phyloP scores from a whole-genome alignment of 495 filamentous ascomycete genomes.

The Letharia columbiana region DNA sequence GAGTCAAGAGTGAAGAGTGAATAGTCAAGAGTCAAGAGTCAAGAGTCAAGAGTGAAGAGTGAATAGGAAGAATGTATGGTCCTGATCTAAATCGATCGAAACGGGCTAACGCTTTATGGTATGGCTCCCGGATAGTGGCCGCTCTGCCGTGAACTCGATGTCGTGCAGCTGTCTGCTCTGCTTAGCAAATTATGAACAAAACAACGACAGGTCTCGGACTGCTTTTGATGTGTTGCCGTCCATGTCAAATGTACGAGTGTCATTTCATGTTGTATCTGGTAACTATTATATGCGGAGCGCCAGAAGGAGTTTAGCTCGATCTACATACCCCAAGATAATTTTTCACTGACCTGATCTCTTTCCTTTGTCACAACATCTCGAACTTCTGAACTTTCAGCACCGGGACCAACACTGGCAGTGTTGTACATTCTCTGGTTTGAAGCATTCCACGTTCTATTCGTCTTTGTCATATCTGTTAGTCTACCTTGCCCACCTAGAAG shows the following conservation, averaged over 20 bases:
- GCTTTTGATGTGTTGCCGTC: background rate
- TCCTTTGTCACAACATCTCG: slow-evolving; percentile 1
- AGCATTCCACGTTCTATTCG: background rate
- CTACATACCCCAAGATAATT: background rate
- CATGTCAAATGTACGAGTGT: background rate
- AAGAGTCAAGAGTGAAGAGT: background rate
- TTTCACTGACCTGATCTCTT: slow-evolving; percentile 1
- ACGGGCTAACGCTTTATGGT: background rate
- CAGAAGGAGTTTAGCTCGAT: slow-evolving; percentile 4
- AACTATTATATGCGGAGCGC: slow-evolving; percentile 3
- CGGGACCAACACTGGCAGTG: background rate
- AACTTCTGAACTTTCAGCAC: background rate
- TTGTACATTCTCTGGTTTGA: background rate
- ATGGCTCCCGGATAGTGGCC: background rate
- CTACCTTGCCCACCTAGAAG: background rate
- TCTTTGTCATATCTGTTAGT: background rate
- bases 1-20: background rate
- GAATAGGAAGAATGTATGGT: background rate
- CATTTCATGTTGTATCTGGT: background rate
- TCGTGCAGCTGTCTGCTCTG: background rate
- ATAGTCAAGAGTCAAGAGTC: background rate
- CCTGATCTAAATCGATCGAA: background rate
- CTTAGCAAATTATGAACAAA: background rate
- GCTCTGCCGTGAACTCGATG: background rate
- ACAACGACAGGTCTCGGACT: background rate